Evolutionary conservation across 805 yeast genomes (phyloP), one percentile per base, ranked within the genome.

Genomic region (Clavispora asparagi): DNA sequence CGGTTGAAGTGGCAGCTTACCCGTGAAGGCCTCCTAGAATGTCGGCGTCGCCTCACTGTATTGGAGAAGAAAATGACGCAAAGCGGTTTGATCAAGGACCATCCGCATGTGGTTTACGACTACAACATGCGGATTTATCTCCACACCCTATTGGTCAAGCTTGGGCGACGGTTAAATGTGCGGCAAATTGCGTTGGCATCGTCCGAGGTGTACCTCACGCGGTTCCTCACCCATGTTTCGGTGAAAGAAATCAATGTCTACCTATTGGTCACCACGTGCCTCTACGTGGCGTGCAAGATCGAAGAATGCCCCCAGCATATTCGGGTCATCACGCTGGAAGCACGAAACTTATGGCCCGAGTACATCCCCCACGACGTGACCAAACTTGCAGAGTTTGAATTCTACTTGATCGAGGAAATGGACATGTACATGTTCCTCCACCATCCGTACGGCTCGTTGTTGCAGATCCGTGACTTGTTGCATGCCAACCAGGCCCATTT

Each of bases 281-380:
- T 92, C 2, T 94, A 94, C 58, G 74, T 94, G 28, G 91, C 97
- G 0, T 86, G 97, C 68, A 92, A 94, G 61, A 85, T 90, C 30
- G 98, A 94, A 63, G 99, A 94, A 64, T 85, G 88, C 55, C 98
- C 99, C 1, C 95, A 87, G 59, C 97, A 94, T 60, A 89, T 94
- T 9, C 69, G 97, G 45, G 79, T 91, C 0, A 76, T 94, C 9
- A 79, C 88, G 19, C 75, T 82, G 16, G 98, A 92, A 60, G 94
- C 97, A 1, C 69, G 96, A 44, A 84, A 84, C 33, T 67, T 89
- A 35, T 92, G 98, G 98, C 97, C 98, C 0, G 97, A 91, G 58
- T 88, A 83, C 57, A 84, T 92, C 32, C 95, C 97, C 0, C 89
- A 86, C 48, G 98, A 92, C 62, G 80, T 90, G 14, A 85, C 96